Base-by-base conservation (phyloP, 2,329 filamentous ascomycete species). In the Fusarium sterilihyphosum region DNA sequence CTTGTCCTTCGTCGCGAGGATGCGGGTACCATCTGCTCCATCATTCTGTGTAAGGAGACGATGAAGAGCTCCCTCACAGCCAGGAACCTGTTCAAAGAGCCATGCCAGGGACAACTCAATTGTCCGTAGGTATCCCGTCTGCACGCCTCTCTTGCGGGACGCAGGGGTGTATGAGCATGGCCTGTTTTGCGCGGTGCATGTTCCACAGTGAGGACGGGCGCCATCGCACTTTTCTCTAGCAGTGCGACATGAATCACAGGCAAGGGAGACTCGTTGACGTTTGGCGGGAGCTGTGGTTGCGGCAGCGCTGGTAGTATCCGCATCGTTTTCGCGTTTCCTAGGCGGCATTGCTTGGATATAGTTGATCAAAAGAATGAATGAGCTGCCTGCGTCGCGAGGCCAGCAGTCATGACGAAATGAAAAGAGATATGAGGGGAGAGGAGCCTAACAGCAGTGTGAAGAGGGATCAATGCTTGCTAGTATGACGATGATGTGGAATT, bases 61-160 rank as follows among this genome's bases (percentile, higher is more conserved):
- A 54, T 88, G 86, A 31, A 93, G 85, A 20, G 87, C 85, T 59
- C 86, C 84, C 80, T 93, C 91, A 54, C 86, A 87, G 16, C 87
- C 89, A 20, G 89, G 86, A 41, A 90, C 87, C 62, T 88, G 88
- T 67, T 90, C 87, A 69, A 94, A 92, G 3, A 93, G 83, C 85
- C 91, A 91, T 18, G 91, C 91, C 62, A 93, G 85, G 16, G 91
- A 88, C 49, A 93, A 82, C 81, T 95, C 93, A 24, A 95, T 85
- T 0, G 92, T 92, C 40, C 92, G 88, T 62, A 95, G 92, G 78
- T 95, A 94, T 22, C 93, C 93, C n/a, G 93, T 93, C 76, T 93
- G 93, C 17, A 95, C 90, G 8, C 93, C 93, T 72, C 93, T 87
- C 81, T 94, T 94, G 82, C 94, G 94, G 13, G 92, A 90, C 61